Conservation (phyloP, 1,139 yeast genomes). For the Saccharomyces hybrid region DNA sequence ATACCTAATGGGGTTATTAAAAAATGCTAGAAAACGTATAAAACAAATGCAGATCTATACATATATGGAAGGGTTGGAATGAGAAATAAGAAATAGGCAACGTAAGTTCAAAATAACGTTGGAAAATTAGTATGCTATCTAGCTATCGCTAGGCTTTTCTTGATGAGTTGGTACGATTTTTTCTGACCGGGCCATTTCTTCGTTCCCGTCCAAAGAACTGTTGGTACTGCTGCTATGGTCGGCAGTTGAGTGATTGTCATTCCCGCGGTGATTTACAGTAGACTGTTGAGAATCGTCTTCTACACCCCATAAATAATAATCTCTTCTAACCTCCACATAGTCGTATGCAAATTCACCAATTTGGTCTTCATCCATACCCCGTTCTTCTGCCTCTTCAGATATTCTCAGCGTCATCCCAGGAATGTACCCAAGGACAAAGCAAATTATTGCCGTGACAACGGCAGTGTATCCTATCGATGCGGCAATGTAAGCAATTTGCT, state of each 20-base stretch:
- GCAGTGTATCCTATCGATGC: conserved; percentile 73
- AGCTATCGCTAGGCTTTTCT: conserved; percentile 3
- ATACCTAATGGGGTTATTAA: neutral
- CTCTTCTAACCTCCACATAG: conserved; percentile 93
- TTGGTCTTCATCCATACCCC: conserved; percentile 93
- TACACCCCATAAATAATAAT: conserved; percentile 65
- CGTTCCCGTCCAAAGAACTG: neutral
- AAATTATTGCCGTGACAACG: conserved; percentile 69
- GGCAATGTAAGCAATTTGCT: conserved; percentile 73
- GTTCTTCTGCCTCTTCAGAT: conserved; percentile 74
- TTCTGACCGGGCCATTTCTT: neutral
- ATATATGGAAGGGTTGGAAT: neutral
- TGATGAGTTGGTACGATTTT: conserved; percentile 1
- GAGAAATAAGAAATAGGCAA: conserved; percentile 2
- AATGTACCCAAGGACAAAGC: conserved; percentile 63
- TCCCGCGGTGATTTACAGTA: neutral
- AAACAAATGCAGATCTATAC: conserved; percentile 2
- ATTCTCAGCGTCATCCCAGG: conserved; percentile 82
- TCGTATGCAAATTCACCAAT: conserved; percentile 98
- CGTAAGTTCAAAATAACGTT: conserved; percentile 2
- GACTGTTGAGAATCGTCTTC: conserved; percentile 17
- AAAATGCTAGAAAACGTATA: conserved; percentile 1
- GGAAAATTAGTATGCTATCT: neutral
- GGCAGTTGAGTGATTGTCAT: neutral
- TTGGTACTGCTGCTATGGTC: neutral